Percentiles rank a stretch among this genome's conserved stretches.
These are phyloP conservation scores for Stereocaulon alpinum DNA, from an alignment of 495 filamentous ascomycete species.

Conservation along the genomic window DNA sequence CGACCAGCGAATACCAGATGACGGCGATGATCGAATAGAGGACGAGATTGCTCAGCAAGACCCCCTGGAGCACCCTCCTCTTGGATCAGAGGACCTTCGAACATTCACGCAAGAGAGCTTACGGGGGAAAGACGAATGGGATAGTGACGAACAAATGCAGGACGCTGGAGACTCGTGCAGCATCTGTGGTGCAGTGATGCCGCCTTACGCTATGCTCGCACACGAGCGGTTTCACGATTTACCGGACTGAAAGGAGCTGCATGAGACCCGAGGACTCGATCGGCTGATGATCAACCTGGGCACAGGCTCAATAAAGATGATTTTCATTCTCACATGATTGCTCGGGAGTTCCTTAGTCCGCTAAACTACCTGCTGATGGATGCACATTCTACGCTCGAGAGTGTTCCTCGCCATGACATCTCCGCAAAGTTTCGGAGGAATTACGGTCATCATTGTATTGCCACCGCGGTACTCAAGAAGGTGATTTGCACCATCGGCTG, in stretches of 20 bases:
- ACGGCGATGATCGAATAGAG: not conserved
- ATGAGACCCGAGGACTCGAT: too few relatives aligned
- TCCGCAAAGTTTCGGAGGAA: not conserved
- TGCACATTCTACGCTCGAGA: too few relatives aligned
- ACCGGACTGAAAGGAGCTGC: not conserved
- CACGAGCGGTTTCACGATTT: slow-evolving; percentile 57
- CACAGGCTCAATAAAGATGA: too few relatives aligned
- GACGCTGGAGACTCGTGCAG: slow-evolving; percentile 38
- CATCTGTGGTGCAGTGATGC: slow-evolving; percentile 54
- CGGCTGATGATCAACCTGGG: too few relatives aligned
- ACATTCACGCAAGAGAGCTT: slow-evolving; percentile 20
- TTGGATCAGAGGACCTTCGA: slow-evolving; percentile 24
- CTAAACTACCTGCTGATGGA: too few relatives aligned
- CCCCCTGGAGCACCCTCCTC: not conserved
- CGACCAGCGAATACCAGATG: slow-evolving; percentile 14
- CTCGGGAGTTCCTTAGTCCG: too few relatives aligned
- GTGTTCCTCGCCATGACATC: too few relatives aligned
- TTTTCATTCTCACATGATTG: too few relatives aligned
- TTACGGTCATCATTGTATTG: not conserved
- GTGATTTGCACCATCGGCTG: not conserved
- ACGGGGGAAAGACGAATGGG: slow-evolving; percentile 32
- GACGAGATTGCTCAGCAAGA: not conserved
- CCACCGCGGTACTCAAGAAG: not conserved
- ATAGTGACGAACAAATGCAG: slow-evolving; percentile 34
- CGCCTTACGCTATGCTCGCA: slow-evolving; percentile 60